phyloP scores from a whole-genome alignment of 2,329 filamentous ascomycete species.

The Colletotrichum siamense region DNA sequence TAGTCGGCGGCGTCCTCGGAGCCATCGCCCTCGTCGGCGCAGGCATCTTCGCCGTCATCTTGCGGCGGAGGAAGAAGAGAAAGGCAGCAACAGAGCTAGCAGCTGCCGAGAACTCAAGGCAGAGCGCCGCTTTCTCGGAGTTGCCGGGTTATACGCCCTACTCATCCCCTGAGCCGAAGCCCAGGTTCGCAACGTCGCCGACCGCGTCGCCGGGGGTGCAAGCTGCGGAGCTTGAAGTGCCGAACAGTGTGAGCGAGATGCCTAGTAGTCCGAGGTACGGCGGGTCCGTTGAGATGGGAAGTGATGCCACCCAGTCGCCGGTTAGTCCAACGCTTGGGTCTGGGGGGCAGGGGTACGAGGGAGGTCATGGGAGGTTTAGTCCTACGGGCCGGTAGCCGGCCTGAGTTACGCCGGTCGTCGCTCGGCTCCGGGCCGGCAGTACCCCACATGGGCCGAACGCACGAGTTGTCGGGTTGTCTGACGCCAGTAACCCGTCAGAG shows the following conservation, averaged over 20 bases:
- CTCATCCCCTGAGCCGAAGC: not conserved
- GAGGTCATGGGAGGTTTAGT: not conserved
- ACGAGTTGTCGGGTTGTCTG: not conserved
- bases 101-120: not conserved
- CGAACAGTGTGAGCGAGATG: slow-evolving; percentile 4
- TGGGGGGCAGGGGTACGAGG: not conserved
- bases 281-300: slow-evolving; percentile 3
- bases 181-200: not conserved
- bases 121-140: not conserved
- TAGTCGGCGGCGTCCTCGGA: not conserved
- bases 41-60: not conserved
- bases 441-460: not conserved
- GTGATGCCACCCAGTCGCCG: not conserved
- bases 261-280: slow-evolving; percentile 7
- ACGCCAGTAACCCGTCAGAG: not conserved
- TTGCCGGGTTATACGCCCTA: not conserved
- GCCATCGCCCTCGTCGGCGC: not conserved
- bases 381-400: not conserved
- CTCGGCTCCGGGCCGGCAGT: not conserved
- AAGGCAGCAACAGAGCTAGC: not conserved
- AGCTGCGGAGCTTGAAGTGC: slow-evolving; percentile 8
- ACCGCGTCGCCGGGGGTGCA: not conserved
- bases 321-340: not conserved
- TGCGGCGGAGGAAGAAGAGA: not conserved
- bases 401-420: not conserved